phyloP scores from a whole-genome alignment of 805 yeast genomes.

The Lipomyces spencermartinsiae region DNA sequence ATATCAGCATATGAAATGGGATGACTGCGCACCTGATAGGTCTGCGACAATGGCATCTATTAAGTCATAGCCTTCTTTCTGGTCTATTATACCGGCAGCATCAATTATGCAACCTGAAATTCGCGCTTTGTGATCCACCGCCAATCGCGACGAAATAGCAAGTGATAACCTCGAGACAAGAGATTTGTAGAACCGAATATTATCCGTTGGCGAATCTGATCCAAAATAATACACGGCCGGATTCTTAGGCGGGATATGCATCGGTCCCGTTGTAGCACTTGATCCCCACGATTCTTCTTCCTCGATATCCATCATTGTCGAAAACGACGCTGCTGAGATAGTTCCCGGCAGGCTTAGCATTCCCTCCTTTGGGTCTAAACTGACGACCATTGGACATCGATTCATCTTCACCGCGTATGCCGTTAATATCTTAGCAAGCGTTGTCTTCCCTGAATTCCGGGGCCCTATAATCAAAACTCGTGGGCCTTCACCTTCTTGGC shows the following conservation, averaged over 20 bases:
- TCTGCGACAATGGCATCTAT: conserved; percentile 64
- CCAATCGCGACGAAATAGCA: conserved; percentile 55
- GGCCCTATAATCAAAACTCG: conserved; percentile 78
- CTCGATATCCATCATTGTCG: conserved; percentile 81
- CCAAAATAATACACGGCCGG: conserved; percentile 88
- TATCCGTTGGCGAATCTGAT: conserved; percentile 62
- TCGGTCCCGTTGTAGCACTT: conserved; percentile 74
- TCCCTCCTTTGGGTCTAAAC: conserved; percentile 76
- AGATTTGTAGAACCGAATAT: conserved; percentile 61
- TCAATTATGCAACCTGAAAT: conserved; percentile 71
- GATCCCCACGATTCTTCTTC: conserved; percentile 73
- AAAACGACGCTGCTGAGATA: conserved; percentile 79
- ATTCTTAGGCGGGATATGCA: conserved; percentile 66
- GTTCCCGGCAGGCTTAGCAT: conserved; percentile 78
- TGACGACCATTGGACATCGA: conserved; percentile 71
- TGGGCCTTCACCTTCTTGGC: conserved; percentile 48
- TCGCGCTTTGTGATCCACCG: conserved; percentile 53
- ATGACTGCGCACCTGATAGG: conserved; percentile 48
- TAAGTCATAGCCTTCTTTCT: conserved; percentile 52
- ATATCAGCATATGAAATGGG: not conserved
- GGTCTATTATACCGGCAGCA: conserved; percentile 67
- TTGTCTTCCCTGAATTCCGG: conserved; percentile 76
- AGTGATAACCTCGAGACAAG: conserved; percentile 57
- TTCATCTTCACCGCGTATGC: conserved; percentile 80
- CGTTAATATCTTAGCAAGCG: conserved; percentile 69